These are phyloP conservation scores for Phialophora expanda DNA, from an alignment of 2,329 filamentous ascomycete genomes.

Conservation along the genomic window DNA sequence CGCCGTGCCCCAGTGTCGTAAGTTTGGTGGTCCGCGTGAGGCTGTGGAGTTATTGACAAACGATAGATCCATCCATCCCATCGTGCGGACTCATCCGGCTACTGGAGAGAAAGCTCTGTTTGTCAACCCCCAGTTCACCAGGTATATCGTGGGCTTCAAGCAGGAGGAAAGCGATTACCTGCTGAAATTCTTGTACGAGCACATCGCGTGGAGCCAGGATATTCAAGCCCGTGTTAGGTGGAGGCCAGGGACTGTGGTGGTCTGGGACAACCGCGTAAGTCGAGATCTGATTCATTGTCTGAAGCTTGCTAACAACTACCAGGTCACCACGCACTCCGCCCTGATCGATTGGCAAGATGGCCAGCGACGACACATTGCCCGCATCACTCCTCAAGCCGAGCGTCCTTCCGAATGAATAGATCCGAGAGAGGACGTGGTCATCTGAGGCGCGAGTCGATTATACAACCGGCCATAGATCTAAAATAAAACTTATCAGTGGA, in stretches of 20 bases:
- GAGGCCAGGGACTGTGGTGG: conserved; percentile 57
- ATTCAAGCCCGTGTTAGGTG: conserved; percentile 56
- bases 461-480: conserved; percentile 11
- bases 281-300: conserved; percentile 22
- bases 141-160: conserved; percentile 55
- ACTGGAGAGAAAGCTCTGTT: conserved; percentile 57
- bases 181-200: conserved; percentile 56
- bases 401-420: conserved; percentile 50
- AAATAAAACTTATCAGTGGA: conserved; percentile 19
- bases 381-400: conserved; percentile 60
- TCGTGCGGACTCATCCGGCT: conserved; percentile 56
- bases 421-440: neutral
- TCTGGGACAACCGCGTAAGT: conserved; percentile 35
- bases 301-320: conserved; percentile 46
- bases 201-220: conserved; percentile 55
- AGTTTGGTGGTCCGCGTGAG: neutral
- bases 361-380: conserved; percentile 57
- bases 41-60: conserved; percentile 2
- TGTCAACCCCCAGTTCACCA: conserved; percentile 57
- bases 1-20: conserved; percentile 50
- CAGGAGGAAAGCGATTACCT: conserved; percentile 53
- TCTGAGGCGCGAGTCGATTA: neutral
- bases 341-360: conserved; percentile 60
- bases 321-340: conserved; percentile 50
- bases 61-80: conserved; percentile 47